These are phyloP conservation scores for Cladochytrium tenue DNA, from an alignment of 371 early-diverging fungal genomes.

Conservation along the genomic window DNA sequence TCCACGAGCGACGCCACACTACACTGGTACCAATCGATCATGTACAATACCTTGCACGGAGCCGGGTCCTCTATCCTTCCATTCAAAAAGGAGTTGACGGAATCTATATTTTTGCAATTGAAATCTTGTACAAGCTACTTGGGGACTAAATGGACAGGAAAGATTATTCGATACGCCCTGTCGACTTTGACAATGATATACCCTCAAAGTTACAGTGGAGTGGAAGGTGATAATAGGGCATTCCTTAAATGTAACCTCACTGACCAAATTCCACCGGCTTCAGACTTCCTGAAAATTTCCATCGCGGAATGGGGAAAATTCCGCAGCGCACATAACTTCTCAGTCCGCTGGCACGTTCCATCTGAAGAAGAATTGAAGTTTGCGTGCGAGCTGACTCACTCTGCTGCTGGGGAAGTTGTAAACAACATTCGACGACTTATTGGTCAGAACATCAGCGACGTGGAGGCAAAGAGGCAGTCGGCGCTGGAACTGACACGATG, in stretches of 20 bases:
- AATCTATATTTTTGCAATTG: constrained; percentile 53
- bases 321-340: constrained; percentile 53
- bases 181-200: constrained; percentile 52
- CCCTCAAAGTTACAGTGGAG: constrained; percentile 56
- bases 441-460: too few relatives aligned
- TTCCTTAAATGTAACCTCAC: too few relatives aligned
- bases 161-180: constrained; percentile 54
- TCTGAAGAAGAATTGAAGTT: constrained; percentile 65
- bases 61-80: constrained; percentile 57
- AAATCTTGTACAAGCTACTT: constrained; percentile 62
- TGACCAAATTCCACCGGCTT: too few relatives aligned
- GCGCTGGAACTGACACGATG: constrained; percentile 29
- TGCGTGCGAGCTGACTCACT: constrained; percentile 64
- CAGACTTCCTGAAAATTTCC: too few relatives aligned
- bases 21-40: constrained; percentile 76
- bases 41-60: constrained; percentile 54
- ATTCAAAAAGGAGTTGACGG: constrained; percentile 54
- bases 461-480: too few relatives aligned
- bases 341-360: constrained; percentile 81
- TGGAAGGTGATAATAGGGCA: too few relatives aligned
- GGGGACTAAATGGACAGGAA: constrained; percentile 75
- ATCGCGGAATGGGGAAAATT: constrained; percentile 82
- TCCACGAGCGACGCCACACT: constrained; percentile 65
- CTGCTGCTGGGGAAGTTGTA: too few relatives aligned
- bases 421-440: too few relatives aligned